phyloP scores from a whole-genome alignment of 495 filamentous ascomycete genomes.

The Xylaria scruposa region DNA sequence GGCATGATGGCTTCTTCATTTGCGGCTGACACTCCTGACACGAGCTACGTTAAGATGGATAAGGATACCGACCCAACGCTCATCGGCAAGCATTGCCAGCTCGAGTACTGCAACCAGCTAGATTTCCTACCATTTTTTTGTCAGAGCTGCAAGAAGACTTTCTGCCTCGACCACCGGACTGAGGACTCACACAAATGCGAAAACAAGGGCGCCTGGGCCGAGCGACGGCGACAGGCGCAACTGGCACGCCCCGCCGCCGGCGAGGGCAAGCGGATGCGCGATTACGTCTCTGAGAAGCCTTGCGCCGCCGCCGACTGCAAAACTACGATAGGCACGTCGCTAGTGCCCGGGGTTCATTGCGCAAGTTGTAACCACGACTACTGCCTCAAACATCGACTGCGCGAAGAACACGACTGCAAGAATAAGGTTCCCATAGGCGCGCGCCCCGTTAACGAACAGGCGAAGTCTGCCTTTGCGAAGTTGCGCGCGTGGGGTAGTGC shows the following conservation, averaged over 20 bases:
- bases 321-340: slow-evolving; percentile 80
- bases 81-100: slow-evolving; percentile 91
- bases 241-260: slow-evolving; percentile 52
- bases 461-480: slow-evolving; percentile 72
- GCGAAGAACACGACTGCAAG: slow-evolving; percentile 86
- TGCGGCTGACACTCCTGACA: slow-evolving; percentile 43
- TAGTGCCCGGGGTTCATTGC: slow-evolving; percentile 82
- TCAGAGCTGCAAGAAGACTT: slow-evolving; percentile 83
- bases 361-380: slow-evolving; percentile 80
- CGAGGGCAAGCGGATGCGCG: slow-evolving; percentile 51
- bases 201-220: slow-evolving; percentile 86
- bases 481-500: slow-evolving; percentile 61
- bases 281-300: slow-evolving; percentile 51
- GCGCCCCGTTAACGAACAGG: slow-evolving; percentile 55
- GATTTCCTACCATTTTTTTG: slow-evolving; percentile 97
- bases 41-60: slow-evolving; percentile 58
- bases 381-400: slow-evolving; percentile 89
- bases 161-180: slow-evolving; percentile 93
- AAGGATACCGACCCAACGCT: slow-evolving; percentile 72
- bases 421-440: slow-evolving; percentile 70
- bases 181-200: slow-evolving; percentile 84
- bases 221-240: slow-evolving; percentile 65
- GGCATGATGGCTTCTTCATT: slow-evolving; percentile 41
- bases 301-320: slow-evolving; percentile 83
- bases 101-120: slow-evolving; percentile 87